phyloP scores from a whole-genome alignment of 1,284 basidiomycete species.

The Tilletiopsis washingtonensis region DNA sequence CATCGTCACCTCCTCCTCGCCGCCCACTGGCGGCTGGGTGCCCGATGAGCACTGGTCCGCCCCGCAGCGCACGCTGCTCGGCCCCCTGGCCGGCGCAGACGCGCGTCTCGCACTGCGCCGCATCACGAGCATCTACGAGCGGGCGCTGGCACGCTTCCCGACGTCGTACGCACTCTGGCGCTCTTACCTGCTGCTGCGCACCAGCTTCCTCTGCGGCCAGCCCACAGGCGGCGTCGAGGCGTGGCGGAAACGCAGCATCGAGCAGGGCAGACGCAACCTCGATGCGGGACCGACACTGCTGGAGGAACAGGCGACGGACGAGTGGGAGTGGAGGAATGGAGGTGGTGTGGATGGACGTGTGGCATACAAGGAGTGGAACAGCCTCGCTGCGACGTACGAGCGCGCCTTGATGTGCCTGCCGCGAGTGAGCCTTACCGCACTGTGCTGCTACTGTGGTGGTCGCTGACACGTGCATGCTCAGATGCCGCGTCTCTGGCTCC shows the following conservation, averaged over 20 bases:
- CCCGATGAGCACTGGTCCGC: constrained; percentile 45
- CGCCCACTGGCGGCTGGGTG: constrained; percentile 45
- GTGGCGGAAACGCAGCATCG: constrained; percentile 45
- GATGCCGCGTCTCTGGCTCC: constrained; percentile 88
- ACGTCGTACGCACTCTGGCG: constrained; percentile 92
- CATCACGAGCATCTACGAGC: constrained; percentile 83
- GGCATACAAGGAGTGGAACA: constrained; percentile 91
- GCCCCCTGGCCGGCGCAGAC: constrained; percentile 60
- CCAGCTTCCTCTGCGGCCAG: constrained; percentile 73
- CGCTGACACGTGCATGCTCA: no score
- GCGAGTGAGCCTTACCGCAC: constrained; percentile 61
- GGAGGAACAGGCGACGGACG: constrained; percentile 61
- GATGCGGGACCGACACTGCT: constrained; percentile 51
- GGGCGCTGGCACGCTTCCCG: constrained; percentile 79
- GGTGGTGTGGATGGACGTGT: constrained; percentile 65
- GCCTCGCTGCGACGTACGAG: constrained; percentile 79
- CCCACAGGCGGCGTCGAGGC: constrained; percentile 51
- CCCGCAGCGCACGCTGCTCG: constrained; percentile 51
- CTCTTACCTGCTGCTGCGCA: constrained; percentile 74
- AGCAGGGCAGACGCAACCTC: constrained; percentile 53
- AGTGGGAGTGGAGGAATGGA: constrained; percentile 54
- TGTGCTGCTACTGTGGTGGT: no score
- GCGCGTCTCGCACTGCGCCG: constrained; percentile 70
- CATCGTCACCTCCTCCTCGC: constrained; percentile 60
- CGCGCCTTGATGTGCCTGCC: constrained; percentile 89